A percentile compares a stretch with the other conserved stretches of the same genome.
Conservation (phyloP, 2,329 filamentous ascomycete genomes). For the Pestalotiopsis sp. region DNA sequence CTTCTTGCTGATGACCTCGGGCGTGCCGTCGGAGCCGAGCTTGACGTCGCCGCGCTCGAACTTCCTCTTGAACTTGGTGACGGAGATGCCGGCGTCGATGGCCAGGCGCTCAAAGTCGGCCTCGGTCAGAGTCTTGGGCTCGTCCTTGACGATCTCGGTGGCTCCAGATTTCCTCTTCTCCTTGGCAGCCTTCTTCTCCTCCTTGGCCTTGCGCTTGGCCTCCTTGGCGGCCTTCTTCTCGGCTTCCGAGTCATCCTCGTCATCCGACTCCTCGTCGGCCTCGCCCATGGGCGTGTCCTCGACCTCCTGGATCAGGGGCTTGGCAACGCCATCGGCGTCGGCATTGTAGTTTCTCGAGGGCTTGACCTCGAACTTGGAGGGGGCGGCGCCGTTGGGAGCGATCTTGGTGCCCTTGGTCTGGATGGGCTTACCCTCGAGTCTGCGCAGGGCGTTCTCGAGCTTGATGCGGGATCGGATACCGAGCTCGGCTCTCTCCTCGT, state of each 20-base stretch:
- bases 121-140: slow-evolving; percentile 50
- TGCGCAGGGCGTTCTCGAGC: slow-evolving; percentile 75
- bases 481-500: slow-evolving; percentile 85
- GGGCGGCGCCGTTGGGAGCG: slow-evolving; percentile 69
- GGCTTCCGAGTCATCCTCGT: slow-evolving; percentile 44
- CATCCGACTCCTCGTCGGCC: slow-evolving; percentile 46
- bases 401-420: slow-evolving; percentile 76
- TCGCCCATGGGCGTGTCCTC: slow-evolving; percentile 44
- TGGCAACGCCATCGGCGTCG: slow-evolving; percentile 82
- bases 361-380: slow-evolving; percentile 87
- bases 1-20: slow-evolving; percentile 73
- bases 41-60: slow-evolving; percentile 75
- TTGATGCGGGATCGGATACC: slow-evolving; percentile 73
- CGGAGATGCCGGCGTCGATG: slow-evolving; percentile 67
- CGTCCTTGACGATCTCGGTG: slow-evolving; percentile 32
- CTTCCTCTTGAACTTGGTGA: slow-evolving; percentile 79
- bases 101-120: slow-evolving; percentile 63
- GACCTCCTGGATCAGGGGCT: slow-evolving; percentile 41
- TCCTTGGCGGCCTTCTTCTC: slow-evolving; percentile 32
- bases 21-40: slow-evolving; percentile 65
- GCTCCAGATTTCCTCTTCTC: slow-evolving; percentile 31
- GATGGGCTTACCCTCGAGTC: slow-evolving; percentile 87
- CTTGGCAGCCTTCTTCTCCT: slow-evolving; percentile 44
- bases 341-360: slow-evolving; percentile 93
- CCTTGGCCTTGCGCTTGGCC: slow-evolving; percentile 28